Conservation (phyloP, 331 rosid species). For the Cydonia oblonga region DNA sequence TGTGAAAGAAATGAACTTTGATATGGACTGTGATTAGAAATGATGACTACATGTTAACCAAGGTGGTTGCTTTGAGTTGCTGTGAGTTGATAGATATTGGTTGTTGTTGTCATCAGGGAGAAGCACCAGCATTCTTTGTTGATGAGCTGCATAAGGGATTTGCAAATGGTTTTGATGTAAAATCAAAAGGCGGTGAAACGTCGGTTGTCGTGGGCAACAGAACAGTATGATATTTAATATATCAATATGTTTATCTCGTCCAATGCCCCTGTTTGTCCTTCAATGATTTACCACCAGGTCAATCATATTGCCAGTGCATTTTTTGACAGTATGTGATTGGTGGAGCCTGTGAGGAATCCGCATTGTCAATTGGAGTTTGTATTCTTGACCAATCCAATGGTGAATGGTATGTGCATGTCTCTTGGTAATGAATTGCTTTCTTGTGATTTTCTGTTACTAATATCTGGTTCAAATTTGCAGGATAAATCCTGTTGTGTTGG, state of each 20-base stretch:
- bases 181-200: conserved; percentile 39
- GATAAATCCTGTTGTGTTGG: conserved; percentile 61
- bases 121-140: conserved; percentile 69
- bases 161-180: conserved; percentile 41
- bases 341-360: conserved; percentile 66
- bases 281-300: conserved; percentile 23
- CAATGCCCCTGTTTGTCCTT: background rate
- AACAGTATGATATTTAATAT: conserved; percentile 48
- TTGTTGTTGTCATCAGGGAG: conserved; percentile 53
- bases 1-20: background rate
- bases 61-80: conserved; percentile 12
- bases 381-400: conserved; percentile 53
- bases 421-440: conserved; percentile 13
- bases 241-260: conserved; percentile 10
- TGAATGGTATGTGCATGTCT: conserved; percentile 53
- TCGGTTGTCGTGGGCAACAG: conserved; percentile 36
- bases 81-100: conserved; percentile 10
- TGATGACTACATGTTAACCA: conserved; percentile 20
- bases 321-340: conserved; percentile 85
- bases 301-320: conserved; percentile 29
- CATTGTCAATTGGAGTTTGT: conserved; percentile 59
- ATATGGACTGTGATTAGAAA: conserved; percentile 9
- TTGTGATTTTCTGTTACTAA: conserved; percentile 28
- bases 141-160: conserved; percentile 46
- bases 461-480: conserved; percentile 34